Base-by-base conservation (phyloP, 306 rosid species). In the Alnus rubra region DNA sequence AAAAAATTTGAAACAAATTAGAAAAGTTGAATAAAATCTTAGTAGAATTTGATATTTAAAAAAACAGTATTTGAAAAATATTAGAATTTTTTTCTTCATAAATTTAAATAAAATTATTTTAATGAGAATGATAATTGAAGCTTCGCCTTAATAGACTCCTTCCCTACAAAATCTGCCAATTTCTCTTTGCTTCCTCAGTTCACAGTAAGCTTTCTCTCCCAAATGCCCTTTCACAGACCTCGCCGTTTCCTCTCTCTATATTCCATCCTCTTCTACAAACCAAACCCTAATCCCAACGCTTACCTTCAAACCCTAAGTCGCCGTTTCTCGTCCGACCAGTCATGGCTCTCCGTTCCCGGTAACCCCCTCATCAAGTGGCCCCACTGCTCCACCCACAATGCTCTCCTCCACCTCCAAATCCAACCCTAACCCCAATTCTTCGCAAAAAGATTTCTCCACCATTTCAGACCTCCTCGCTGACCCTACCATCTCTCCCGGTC, bases 281-380 rank as follows among this genome's bases (percentile, higher is more conserved):
- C 75, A 68, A 84, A 82, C 77, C 83, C 76, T 49, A 69, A 48
- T 64, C 75, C 84, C 5, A 5, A 42, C 45, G 45, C 7, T 58
- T 54, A 70, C 48, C 7, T 19, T 52, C 63, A 44, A 74, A 4
- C 62, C 82, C 64, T 59, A n/a, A 39, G 50, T 19, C 77, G 35
- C n/a, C 91, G 77, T 28, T 76, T 68, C 69, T 83, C 63, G 69
- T 79, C 89, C 35, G 48, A 44, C 7, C 82, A 71, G 5, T 88
- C 97, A 76, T 87, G 94, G 91, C 78, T 88, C 0, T 88, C 93
- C n/a, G 45, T 78, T 5, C 89, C 88, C n/a, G 92, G 92, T 37
- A 87, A 85, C 74, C 90, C 92, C 63, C 77, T 91, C 71, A 80
- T 88, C 73, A 69, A 82, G 19, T 90, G 90, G 91, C 87, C 93